Base-by-base conservation (phyloP, 2,329 filamentous ascomycete species). In the Bipolaris zeicola region DNA sequence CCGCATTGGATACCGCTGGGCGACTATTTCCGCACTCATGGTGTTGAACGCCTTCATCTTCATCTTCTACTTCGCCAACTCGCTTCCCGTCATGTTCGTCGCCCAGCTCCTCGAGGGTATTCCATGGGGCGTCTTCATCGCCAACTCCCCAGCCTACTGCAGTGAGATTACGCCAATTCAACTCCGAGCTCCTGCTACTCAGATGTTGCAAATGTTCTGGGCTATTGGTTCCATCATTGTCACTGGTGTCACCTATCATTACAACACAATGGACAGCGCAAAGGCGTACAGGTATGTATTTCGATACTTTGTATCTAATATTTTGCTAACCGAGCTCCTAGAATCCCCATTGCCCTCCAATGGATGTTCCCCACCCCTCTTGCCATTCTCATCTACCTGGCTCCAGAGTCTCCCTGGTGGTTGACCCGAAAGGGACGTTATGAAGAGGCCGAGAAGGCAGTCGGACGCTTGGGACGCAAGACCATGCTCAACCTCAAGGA, bases 151-250 rank as follows among this genome's bases (percentile, higher is more conserved):
- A 0, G 85, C 86, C 6, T 88, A 87, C 77, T 85, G 81, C 72
- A 76, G 75, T 66, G 86, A 88, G 70, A 85, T 88, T 54, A 83
- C 86, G 2, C 85, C 85, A 1, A 79, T 88, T 50, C 76, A 76
- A 66, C 73, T 88, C 52, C 76, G 85, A 70, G 85, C 82, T 50
- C 81, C 84, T 18, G 80, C 80, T 4, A 88, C 85, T 2, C 82
- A 85, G 73, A 87, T 85, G 81, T 65, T 88, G 72, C 85, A 88
- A 75, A 87, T 87, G 84, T 85, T 84, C 77, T 88, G 85, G 85
- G 82, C 85, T 16, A 83, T 88, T 67, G 85, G 85, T 24, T 72
- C 75, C 34, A 87, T 88, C 68, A 85, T 88, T 55, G 85, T 87
- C 22, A 82, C 79, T 31, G 85, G 75, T 57, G 79, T 84, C 58